Percentiles rank a stretch among this genome's conserved stretches.
phyloP scores from a whole-genome alignment of 257 asterid species.

The Handroanthus guayacan region DNA sequence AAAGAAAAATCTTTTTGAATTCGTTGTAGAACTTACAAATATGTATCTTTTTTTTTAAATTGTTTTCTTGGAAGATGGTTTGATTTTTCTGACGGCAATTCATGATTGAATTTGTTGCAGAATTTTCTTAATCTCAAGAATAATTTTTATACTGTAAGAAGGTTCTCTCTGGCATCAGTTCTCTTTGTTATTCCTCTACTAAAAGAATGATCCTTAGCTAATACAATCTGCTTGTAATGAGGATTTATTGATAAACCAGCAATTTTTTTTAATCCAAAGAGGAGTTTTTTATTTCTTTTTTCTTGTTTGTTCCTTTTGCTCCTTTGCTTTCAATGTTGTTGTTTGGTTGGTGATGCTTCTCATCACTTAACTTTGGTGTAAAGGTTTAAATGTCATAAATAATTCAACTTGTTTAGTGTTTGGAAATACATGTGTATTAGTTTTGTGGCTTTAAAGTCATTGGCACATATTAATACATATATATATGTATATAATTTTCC shows the following conservation, averaged over 20 bases:
- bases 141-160: not conserved
- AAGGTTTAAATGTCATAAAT: conserved; percentile 15
- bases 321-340: conserved; percentile 28
- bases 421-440: not conserved
- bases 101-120: conserved; percentile 19
- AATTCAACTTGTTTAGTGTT: conserved; percentile 6
- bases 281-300: not conserved
- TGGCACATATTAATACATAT: not conserved
- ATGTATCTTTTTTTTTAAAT: conserved; percentile 1
- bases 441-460: not conserved
- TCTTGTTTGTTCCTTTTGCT: not conserved
- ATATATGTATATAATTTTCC: not conserved
- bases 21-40: conserved; percentile 31
- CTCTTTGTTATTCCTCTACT: not conserved
- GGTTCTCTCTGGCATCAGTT: conserved; percentile 7
- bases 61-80: conserved; percentile 8
- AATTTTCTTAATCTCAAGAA: not conserved
- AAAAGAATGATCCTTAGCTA: not conserved
- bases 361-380: conserved; percentile 37
- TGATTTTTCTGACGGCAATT: conserved; percentile 31
- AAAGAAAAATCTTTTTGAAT: not conserved
- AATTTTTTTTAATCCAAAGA: not conserved
- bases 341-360: conserved; percentile 43
- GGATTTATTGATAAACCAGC: conserved; percentile 12
- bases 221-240: conserved; percentile 12